Base-by-base conservation (phyloP, 1,284 basidiomycete species). In the Schizophyllum commune region DNA sequence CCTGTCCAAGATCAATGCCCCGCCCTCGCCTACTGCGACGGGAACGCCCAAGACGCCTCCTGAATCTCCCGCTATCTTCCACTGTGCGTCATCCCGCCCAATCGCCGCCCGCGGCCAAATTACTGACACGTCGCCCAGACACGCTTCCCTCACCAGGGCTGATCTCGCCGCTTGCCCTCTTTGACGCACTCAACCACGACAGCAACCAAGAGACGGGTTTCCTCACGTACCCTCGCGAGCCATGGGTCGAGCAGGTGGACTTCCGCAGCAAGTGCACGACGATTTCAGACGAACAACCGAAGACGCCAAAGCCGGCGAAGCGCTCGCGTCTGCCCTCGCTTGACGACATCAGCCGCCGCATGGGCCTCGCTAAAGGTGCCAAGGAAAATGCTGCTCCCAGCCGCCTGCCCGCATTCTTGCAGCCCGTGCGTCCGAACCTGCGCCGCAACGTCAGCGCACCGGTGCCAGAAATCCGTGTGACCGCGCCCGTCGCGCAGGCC, bases 271-370 rank as follows among this genome's bases (percentile, higher is more conserved):
- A 59, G 65, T 55, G 57, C 54, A 62, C 61, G 61, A 52, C 56
- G n/a, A 60, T 62, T 69, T 63, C 66, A 70, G 55, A 60, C 63
- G 39, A 47, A 47, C 9, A 17, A 47, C 39, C 13, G 39, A 63
- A 65, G 55, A 32, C 64, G 62, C 61, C 62, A 54, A 51, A 52
- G 65, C 57, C 60, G 60, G 59, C 64, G 57, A 59, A 56, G 62
- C 59, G 62, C 65, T 61, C 33, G 58, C 66, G 71, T 51, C 66
- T 85, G 39, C 88, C 89, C 13, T 90, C 89, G 17, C 80, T 92
- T 62, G 88, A 89, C 66, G 82, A 91, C 69, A 91, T 91, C 65
- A 83, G 84, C 51, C 84, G 86, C 57, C 85, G 80, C 62, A 68
- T 90, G 65, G 78, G 39, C 74, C 64, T 74, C 75, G 32, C 76